A percentile compares a stretch with the other conserved stretches of the same genome.
Conservation (phyloP, 2,329 filamentous ascomycete species). For the Claviceps sp. region DNA sequence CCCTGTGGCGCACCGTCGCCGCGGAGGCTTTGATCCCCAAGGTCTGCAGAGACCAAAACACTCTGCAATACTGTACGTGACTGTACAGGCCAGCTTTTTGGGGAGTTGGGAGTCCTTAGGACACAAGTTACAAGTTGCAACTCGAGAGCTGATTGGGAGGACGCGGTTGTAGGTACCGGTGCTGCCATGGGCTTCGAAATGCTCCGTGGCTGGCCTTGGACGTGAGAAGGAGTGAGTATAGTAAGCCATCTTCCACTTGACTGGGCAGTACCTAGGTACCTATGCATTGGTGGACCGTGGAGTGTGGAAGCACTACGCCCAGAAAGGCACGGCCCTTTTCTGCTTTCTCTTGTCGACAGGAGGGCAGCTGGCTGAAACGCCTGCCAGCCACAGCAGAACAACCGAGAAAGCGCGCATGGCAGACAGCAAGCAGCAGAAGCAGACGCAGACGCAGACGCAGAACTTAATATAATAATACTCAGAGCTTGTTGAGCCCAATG, state of each 20-base stretch:
- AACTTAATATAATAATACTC: too few relatives aligned
- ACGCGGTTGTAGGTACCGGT: too few relatives aligned
- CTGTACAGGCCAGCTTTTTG: too few relatives aligned
- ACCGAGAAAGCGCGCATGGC: background rate
- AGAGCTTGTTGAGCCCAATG: background rate
- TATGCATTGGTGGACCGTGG: background rate
- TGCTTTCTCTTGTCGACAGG: background rate
- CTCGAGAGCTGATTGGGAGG: too few relatives aligned
- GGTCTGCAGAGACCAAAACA: too few relatives aligned
- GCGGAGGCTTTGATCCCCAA: too few relatives aligned
- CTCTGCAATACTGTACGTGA: too few relatives aligned
- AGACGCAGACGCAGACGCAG: background rate
- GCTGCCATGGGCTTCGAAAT: background rate
- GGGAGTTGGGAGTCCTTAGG: too few relatives aligned
- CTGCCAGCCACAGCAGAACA: background rate
- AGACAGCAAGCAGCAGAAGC: background rate
- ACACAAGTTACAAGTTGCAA: too few relatives aligned
- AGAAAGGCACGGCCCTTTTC: background rate
- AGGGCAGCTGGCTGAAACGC: conserved; percentile 11
- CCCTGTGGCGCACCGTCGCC: background rate
- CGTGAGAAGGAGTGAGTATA: background rate
- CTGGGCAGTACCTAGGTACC: background rate
- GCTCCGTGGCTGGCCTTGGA: background rate
- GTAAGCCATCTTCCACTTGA: background rate
- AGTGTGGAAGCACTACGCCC: background rate